Conservation (phyloP, 441 rosid species). For the Mallotus repandus region DNA sequence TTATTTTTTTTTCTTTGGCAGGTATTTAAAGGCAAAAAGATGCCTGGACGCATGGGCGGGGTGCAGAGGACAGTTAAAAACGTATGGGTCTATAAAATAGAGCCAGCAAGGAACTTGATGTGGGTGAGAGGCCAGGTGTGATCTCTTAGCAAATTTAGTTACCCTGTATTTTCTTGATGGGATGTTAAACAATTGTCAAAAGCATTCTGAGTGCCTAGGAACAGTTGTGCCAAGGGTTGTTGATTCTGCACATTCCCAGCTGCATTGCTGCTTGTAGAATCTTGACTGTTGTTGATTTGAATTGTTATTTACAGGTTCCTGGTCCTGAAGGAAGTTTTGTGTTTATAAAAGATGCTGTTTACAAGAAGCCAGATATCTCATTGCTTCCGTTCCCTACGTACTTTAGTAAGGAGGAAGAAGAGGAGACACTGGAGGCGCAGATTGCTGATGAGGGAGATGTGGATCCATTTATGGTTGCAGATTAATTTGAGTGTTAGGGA, state of each 20-base stretch:
- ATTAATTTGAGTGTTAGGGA: constrained; percentile 30
- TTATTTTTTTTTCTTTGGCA: constrained; percentile 25
- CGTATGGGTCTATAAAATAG: constrained; percentile 87
- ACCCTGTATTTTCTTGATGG: not conserved
- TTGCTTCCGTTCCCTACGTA: constrained; percentile 89
- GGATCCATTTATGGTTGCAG: constrained; percentile 87
- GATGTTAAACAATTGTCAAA: too few species aligned
- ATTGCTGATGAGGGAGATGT: constrained; percentile 80
- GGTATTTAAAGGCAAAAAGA: constrained; percentile 91
- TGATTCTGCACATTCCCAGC: too few species aligned
- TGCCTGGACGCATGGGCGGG: constrained; percentile 98
- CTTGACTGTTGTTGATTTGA: not conserved
- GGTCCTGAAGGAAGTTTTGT: constrained; percentile 93
- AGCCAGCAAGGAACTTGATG: constrained; percentile 84
- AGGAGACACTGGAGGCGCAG: constrained; percentile 51
- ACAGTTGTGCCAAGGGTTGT: too few species aligned
- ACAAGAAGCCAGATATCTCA: constrained; percentile 73
- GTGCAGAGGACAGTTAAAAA: constrained; percentile 84
- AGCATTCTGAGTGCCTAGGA: too few species aligned
- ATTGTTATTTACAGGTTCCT: constrained; percentile 56
- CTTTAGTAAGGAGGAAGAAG: constrained; percentile 54
- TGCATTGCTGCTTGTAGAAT: not conserved
- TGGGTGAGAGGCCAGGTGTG: constrained; percentile 97
- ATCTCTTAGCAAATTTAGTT: constrained; percentile 19
- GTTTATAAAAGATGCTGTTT: constrained; percentile 77